Evolutionary conservation across 208 protist species (phyloP).

Genomic region (Leishmania martiniquensis): DNA sequence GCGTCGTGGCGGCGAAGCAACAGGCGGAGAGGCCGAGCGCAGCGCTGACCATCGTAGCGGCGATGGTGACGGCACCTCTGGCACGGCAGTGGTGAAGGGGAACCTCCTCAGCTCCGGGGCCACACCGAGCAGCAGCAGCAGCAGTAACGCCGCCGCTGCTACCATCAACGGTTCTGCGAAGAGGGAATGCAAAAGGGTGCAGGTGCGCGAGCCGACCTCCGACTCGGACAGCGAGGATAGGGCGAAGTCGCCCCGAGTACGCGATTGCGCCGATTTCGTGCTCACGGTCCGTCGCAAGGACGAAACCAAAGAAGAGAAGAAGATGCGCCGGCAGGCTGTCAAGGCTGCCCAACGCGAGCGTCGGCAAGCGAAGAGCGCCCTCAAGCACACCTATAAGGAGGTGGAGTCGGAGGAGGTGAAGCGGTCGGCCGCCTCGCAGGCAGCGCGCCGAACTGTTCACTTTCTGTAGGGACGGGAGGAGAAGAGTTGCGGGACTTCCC

Average conservation of each 20-base stretch:
- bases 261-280: constrained; percentile 3
- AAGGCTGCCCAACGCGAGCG: constrained; percentile 80
- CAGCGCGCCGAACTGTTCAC: constrained; percentile 59
- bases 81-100: constrained; percentile 11
- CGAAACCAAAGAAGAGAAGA: constrained; percentile 89
- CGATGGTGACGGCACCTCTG: background rate
- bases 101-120: constrained; percentile 15
- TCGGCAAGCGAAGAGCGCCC: constrained; percentile 73
- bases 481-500: background rate
- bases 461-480: constrained; percentile 39
- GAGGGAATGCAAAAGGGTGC: background rate
- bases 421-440: constrained; percentile 39
- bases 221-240: background rate
- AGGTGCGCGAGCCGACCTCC: background rate
- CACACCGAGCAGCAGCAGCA: background rate
- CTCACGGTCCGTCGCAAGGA: constrained; percentile 45
- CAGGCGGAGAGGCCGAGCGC: background rate
- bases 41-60: background rate
- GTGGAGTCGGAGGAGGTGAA: constrained; percentile 71
- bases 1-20: background rate
- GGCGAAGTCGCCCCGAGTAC: background rate
- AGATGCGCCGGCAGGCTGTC: constrained; percentile 72
- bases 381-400: constrained; percentile 80
- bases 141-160: background rate
- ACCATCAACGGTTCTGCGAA: constrained; percentile 1